Evolutionary conservation across 2,329 filamentous ascomycete species (phyloP), one percentile per base, ranked within the genome.

Genomic region (Tolypocladium pustulatum): DNA sequence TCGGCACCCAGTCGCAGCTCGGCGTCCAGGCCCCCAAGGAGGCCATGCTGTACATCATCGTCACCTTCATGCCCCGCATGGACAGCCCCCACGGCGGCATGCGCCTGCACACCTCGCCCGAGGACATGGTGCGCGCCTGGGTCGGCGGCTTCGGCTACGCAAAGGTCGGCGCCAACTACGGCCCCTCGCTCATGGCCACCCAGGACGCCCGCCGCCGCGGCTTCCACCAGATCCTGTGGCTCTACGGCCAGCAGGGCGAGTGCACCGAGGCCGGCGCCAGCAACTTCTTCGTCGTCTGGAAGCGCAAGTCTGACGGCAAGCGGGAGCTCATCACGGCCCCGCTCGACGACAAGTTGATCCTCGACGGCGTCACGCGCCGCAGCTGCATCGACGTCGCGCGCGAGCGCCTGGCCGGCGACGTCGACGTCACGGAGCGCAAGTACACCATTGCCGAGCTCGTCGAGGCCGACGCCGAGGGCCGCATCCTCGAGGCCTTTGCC

Each of bases 81-180:
- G 81, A 84, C 65, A 63, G 73, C 15, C 76, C 77, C 6, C 64
- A 70, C 0, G 81, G 79, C 38, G 84, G 84, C 63, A 81, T 95
- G 79, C 87, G 83, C 66, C 82, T 96, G 53, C 83, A 93, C 69
- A 93, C 91, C 0, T 89, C 84, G 53, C 82, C 84, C 58, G 85
- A 92, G 64, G 90, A 96, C 72, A 90, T 87, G 78, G 86, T 96
- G 59, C 87, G 92, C 64, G 91, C 92, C 15, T 97, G 92, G 92
- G 91, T 90, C 25, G 92, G 92, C 61, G 92, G 93, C 12, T 96
- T 95, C 71, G 92, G 92, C 0, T 92, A 88, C 69, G 91, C 91
- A 61, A 97, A 97, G 76, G 83, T 97, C 38, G 92, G 92, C 58
- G 92, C 92, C 61, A 97, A 96, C 78, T 97, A 96, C 72, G 92